Evolutionary conservation across 2,329 filamentous ascomycete genomes (phyloP).

Genomic region (Monosporascus sp.): DNA sequence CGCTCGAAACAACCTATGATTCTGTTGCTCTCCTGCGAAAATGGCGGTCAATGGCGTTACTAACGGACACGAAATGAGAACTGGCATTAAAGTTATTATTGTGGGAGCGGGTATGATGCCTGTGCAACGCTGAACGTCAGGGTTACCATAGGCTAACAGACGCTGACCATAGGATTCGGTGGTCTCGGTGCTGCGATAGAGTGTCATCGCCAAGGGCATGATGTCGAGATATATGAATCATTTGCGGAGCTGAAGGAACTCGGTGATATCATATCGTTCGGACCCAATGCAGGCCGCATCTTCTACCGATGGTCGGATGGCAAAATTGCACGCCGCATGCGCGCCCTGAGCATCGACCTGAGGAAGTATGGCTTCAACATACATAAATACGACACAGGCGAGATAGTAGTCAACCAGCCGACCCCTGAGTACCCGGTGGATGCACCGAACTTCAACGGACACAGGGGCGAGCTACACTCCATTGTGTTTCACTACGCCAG

Average conservation of each 20-base stretch:
- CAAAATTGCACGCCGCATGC: conserved; percentile 40
- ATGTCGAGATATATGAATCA: conserved; percentile 52
- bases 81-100: conserved; percentile 49
- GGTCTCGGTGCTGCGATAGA: conserved; percentile 59
- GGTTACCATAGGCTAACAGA: conserved; percentile 2
- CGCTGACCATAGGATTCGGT: conserved; percentile 44
- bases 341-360: conserved; percentile 47
- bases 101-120: conserved; percentile 37
- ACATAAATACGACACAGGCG: conserved; percentile 55
- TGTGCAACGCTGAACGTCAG: neutral
- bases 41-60: conserved; percentile 15
- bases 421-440: conserved; percentile 38
- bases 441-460: conserved; percentile 54
- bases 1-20: too few relatives aligned
- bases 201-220: conserved; percentile 56
- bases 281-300: conserved; percentile 55
- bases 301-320: conserved; percentile 53
- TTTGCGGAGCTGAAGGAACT: conserved; percentile 53
- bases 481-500: conserved; percentile 54
- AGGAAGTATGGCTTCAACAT: conserved; percentile 53
- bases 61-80: conserved; percentile 18
- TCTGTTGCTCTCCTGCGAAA: neutral
- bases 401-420: conserved; percentile 53
- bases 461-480: conserved; percentile 54
- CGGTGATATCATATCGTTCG: conserved; percentile 59